These are phyloP conservation scores for Colletotrichum echinochloae DNA, from an alignment of 2,329 filamentous ascomycete genomes.

Conservation along the genomic window DNA sequence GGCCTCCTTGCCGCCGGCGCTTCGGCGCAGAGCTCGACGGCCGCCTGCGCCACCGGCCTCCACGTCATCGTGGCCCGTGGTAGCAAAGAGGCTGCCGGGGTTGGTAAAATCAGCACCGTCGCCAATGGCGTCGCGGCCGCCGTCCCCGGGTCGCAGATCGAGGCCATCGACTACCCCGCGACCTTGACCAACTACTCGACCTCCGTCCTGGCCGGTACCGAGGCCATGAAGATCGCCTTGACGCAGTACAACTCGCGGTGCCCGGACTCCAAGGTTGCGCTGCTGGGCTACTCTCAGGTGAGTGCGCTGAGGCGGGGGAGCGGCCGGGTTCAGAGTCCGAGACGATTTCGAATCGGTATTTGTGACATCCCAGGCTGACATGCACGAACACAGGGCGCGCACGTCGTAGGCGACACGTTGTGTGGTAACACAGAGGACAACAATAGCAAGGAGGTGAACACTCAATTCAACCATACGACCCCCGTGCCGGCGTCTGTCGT, in stretches of 20 bases:
- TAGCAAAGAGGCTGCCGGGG: constrained; percentile 50
- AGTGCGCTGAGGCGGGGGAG: background rate
- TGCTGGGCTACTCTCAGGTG: constrained; percentile 58
- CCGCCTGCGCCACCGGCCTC: constrained; percentile 51
- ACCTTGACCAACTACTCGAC: constrained; percentile 48
- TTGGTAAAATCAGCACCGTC: constrained; percentile 50
- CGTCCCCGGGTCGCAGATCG: constrained; percentile 51
- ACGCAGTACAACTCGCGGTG: constrained; percentile 50
- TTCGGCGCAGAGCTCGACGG: constrained; percentile 42
- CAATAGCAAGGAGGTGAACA: constrained; percentile 7
- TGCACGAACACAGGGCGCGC: constrained; percentile 50
- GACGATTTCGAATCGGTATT: constrained; percentile 6
- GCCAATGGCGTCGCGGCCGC: constrained; percentile 49
- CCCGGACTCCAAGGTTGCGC: constrained; percentile 54
- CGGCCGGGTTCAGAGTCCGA: background rate
- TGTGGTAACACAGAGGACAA: constrained; percentile 51
- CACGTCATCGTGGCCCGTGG: constrained; percentile 57
- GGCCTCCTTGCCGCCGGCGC: constrained; percentile 45
- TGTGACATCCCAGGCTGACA: constrained; percentile 12
- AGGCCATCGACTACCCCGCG: constrained; percentile 55
- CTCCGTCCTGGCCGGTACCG: constrained; percentile 52
- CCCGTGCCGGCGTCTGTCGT: constrained; percentile 46
- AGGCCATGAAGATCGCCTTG: constrained; percentile 48
- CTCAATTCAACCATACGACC: constrained; percentile 42
- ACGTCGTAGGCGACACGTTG: constrained; percentile 52